Percentiles rank a stretch among this genome's conserved stretches.
Evolutionary conservation across 805 yeast species (phyloP).

Genomic region (Kregervanrija delftensis): DNA sequence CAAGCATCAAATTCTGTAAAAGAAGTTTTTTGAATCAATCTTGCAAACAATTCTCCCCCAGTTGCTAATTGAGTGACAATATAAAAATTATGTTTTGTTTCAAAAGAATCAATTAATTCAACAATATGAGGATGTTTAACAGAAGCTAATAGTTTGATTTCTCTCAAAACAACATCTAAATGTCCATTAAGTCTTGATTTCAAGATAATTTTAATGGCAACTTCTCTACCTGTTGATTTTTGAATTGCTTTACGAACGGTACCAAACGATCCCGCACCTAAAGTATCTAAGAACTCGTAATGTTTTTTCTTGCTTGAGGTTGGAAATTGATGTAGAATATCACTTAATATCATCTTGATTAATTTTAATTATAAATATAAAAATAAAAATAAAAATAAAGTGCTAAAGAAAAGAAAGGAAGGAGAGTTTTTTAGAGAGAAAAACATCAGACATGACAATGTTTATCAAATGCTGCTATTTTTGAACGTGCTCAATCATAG

Average conservation of each 20-base stretch:
- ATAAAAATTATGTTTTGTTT: constrained; percentile 84
- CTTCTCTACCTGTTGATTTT: constrained; percentile 49
- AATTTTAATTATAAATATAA: no score
- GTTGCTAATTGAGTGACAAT: constrained; percentile 92
- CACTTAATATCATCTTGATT: no score
- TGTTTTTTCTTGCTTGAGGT: constrained; percentile 42
- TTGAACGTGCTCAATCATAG: no score
- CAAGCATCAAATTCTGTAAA: constrained; percentile 90
- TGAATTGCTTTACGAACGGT: constrained; percentile 70
- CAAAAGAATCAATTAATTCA: constrained; percentile 89
- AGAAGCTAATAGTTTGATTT: constrained; percentile 59
- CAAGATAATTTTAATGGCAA: constrained; percentile 83
- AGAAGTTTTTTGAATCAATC: constrained; percentile 72
- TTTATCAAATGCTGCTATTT: no score
- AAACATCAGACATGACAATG: no score
- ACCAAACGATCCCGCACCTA: constrained; percentile 96
- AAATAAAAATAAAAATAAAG: no score
- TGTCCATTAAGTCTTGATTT: constrained; percentile 75
- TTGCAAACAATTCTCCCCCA: constrained; percentile 91
- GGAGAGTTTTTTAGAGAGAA: no score
- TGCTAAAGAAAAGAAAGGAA: not conserved
- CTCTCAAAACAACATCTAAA: constrained; percentile 65
- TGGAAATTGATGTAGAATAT: no score
- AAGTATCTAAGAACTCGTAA: constrained; percentile 72
- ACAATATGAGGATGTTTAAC: constrained; percentile 82